Evolutionary conservation across 768 basidiomycete species (phyloP).

Genomic region (Russula sp.): DNA sequence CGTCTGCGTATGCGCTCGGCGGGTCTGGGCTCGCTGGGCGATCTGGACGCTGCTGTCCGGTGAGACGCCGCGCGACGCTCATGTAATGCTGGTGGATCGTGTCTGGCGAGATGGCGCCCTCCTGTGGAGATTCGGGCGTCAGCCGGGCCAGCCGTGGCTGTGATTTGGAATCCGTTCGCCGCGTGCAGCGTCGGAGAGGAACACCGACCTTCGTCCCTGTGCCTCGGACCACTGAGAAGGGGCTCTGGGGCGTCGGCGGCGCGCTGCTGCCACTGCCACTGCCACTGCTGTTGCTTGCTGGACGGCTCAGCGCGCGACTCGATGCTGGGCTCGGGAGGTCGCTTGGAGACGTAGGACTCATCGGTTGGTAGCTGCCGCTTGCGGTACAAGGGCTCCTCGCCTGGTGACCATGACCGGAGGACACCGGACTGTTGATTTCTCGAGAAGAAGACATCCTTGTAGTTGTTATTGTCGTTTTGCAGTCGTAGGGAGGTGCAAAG

Average conservation of each 20-base stretch:
- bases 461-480: background rate
- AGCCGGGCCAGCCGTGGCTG: background rate
- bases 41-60: background rate
- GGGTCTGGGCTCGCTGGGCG: background rate
- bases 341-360: background rate
- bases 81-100: background rate
- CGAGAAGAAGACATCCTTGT: background rate
- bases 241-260: conserved; percentile 4
- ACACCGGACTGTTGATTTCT: background rate
- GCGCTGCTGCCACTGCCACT: background rate
- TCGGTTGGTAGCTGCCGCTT: background rate
- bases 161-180: background rate
- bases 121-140: background rate
- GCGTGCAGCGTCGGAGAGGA: background rate
- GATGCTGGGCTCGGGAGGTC: background rate
- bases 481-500: background rate
- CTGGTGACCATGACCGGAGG: background rate
- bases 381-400: background rate
- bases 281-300: background rate
- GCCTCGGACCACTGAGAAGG: background rate
- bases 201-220: background rate
- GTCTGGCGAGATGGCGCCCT: background rate
- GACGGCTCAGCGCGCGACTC: background rate
- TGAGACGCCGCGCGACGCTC: conserved; percentile 1
- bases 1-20: background rate